Evolutionary conservation across 164 flowering plant species (phyloP).

Genomic region (Vitis labrusca): DNA sequence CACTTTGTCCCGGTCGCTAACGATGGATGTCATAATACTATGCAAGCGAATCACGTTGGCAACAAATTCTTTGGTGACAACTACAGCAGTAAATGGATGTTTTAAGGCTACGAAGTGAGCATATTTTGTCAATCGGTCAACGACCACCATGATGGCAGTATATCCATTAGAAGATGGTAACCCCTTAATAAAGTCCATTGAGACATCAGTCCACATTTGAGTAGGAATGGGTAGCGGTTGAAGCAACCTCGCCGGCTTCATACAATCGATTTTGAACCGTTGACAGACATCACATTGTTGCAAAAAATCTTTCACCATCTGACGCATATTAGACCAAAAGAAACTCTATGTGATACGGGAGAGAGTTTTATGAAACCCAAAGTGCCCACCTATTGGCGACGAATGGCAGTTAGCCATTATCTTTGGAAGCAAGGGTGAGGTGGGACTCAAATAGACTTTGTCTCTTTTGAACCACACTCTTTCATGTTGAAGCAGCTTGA

Average conservation of each 20-base stretch:
- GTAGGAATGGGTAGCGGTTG: too few relatives aligned
- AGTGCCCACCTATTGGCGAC: background rate
- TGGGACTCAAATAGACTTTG: background rate
- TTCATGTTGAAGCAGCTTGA: background rate
- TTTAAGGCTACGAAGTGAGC: too few relatives aligned
- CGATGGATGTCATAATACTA: too few relatives aligned
- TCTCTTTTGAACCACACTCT: background rate
- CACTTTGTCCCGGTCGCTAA: too few relatives aligned
- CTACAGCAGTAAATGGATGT: too few relatives aligned
- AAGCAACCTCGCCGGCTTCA: background rate
- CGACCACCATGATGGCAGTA: too few relatives aligned
- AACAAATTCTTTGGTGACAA: too few relatives aligned
- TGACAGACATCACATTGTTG: background rate
- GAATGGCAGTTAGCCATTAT: background rate
- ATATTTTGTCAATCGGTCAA: too few relatives aligned
- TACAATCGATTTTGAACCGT: background rate
- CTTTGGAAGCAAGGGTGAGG: background rate
- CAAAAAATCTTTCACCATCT: background rate
- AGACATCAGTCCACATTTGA: constrained; percentile 1
- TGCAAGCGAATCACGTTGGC: too few relatives aligned
- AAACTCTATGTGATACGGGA: background rate
- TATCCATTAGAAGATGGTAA: too few relatives aligned
- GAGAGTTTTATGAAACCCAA: background rate
- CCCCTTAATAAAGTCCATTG: background rate
- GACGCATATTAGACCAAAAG: background rate